Percentiles rank a stretch among this genome's conserved stretches.
phyloP scores from a whole-genome alignment of 495 filamentous ascomycete genomes.

The Talaromyces nanjingensis region DNA sequence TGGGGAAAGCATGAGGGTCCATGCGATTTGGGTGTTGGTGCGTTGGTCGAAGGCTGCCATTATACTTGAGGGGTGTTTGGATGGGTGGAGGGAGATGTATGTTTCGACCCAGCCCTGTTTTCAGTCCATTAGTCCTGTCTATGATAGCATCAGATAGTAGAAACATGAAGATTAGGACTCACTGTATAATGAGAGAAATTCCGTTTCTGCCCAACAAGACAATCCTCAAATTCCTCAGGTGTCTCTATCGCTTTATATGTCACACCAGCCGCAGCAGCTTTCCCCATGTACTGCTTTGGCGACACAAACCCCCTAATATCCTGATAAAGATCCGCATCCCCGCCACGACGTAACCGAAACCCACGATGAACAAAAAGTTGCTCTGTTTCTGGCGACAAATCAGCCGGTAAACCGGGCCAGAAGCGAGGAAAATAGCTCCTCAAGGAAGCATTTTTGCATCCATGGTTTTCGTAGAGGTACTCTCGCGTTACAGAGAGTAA shows the following conservation, averaged over 20 bases:
- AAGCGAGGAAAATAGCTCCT: constrained; percentile 43
- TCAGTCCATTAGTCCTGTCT: not conserved
- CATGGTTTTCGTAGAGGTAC: constrained; percentile 21
- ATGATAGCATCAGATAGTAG: not conserved
- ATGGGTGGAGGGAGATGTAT: constrained; percentile 34
- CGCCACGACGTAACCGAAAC: constrained; percentile 24
- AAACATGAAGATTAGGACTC: constrained; percentile 1
- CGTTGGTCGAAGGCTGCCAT: constrained; percentile 29
- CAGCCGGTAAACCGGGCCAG: constrained; percentile 40
- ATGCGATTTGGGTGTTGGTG: not conserved
- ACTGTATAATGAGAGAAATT: constrained; percentile 38
- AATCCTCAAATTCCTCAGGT: constrained; percentile 33
- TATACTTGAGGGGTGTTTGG: constrained; percentile 32
- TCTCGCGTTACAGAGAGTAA: constrained; percentile 29
- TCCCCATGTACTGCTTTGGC: constrained; percentile 27
- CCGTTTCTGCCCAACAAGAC: constrained; percentile 34
- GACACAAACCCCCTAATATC: constrained; percentile 31
- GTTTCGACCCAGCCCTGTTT: constrained; percentile 40
- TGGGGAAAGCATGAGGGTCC: constrained; percentile 34
- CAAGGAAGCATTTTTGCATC: constrained; percentile 21
- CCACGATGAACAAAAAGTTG: constrained; percentile 42
- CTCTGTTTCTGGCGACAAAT: constrained; percentile 27
- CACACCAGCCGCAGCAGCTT: constrained; percentile 27
- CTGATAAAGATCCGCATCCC: constrained; percentile 34
- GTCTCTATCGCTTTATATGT: constrained; percentile 32